Conservation (phyloP, 768 basidiomycete species). For the Amanita polypyramis region DNA sequence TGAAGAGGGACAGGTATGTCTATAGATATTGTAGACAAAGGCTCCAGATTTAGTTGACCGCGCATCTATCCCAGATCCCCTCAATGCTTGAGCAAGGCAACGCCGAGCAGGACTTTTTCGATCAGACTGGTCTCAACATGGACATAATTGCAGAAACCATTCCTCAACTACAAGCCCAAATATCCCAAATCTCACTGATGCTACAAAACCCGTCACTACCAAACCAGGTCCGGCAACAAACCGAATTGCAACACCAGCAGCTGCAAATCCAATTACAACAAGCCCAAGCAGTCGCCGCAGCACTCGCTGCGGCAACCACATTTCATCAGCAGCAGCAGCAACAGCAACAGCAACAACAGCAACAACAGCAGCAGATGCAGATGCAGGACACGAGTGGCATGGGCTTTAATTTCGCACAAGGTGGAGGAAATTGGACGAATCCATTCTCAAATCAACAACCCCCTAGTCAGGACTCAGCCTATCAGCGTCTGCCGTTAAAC, state of each 20-base stretch:
- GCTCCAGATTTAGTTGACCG: not conserved
- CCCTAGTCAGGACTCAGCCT: slow-evolving; percentile 70
- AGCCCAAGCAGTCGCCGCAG: slow-evolving; percentile 62
- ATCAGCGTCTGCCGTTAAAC: slow-evolving; percentile 76
- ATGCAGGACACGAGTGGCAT: slow-evolving; percentile 23
- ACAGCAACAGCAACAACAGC: slow-evolving; percentile 23
- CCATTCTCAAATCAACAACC: slow-evolving; percentile 34
- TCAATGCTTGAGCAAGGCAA: slow-evolving; percentile 6
- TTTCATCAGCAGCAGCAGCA: slow-evolving; percentile 47
- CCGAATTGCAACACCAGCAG: slow-evolving; percentile 77
- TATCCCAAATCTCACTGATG: slow-evolving; percentile 68
- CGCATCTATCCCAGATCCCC: not conserved
- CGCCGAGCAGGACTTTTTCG: slow-evolving; percentile 57
- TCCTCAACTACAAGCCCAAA: slow-evolving; percentile 77
- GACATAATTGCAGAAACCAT: slow-evolving; percentile 69
- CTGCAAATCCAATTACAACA: slow-evolving; percentile 72
- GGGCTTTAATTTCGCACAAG: slow-evolving; percentile 30
- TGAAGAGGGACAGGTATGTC: slow-evolving; percentile 26
- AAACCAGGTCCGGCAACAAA: slow-evolving; percentile 60
- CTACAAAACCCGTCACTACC: slow-evolving; percentile 74
- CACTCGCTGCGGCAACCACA: slow-evolving; percentile 45
- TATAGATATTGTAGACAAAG: not conserved
- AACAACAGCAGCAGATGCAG: slow-evolving; percentile 22
- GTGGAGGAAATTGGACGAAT: slow-evolving; percentile 10
- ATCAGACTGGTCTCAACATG: slow-evolving; percentile 54